A percentile compares a stretch with the other conserved stretches of the same genome.
phyloP scores from a whole-genome alignment of 164 flowering plant genomes.

The Euptelea pleiosperma region DNA sequence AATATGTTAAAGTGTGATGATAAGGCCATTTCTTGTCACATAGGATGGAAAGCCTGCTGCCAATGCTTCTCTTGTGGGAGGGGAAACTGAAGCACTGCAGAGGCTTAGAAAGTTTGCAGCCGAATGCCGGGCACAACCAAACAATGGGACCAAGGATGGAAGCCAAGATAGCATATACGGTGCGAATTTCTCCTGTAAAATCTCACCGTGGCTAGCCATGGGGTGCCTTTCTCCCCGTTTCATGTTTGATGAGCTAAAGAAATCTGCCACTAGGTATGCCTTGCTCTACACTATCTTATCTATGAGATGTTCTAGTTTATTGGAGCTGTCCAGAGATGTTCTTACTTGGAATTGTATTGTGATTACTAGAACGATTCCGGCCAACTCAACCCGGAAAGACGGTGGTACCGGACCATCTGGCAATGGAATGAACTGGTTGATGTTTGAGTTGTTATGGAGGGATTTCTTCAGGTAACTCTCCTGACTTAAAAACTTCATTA shows the following conservation, averaged over 20 bases:
- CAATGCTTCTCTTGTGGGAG: conserved; percentile 73
- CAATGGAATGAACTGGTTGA: conserved; percentile 78
- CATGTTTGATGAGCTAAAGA: conserved; percentile 87
- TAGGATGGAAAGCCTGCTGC: conserved; percentile 71
- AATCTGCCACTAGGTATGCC: conserved; percentile 55
- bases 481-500: background rate
- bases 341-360: conserved; percentile 12
- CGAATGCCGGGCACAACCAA: conserved; percentile 77
- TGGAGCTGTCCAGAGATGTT: background rate
- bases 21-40: conserved; percentile 11
- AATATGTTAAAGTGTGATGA: background rate
- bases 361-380: conserved; percentile 47
- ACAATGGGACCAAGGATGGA: conserved; percentile 43
- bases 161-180: conserved; percentile 64
- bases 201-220: conserved; percentile 91
- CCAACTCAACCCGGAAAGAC: conserved; percentile 43
- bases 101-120: conserved; percentile 72
- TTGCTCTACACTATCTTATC: background rate
- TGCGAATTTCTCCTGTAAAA: conserved; percentile 92
- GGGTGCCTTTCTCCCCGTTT: conserved; percentile 96
- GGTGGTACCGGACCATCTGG: conserved; percentile 45
- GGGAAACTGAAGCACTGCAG: conserved; percentile 87
- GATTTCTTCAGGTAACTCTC: conserved; percentile 86
- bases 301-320: background rate
- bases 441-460: conserved; percentile 95